These are phyloP conservation scores for Marasmius oreades DNA, from an alignment of 1,284 basidiomycete genomes.

Conservation along the genomic window DNA sequence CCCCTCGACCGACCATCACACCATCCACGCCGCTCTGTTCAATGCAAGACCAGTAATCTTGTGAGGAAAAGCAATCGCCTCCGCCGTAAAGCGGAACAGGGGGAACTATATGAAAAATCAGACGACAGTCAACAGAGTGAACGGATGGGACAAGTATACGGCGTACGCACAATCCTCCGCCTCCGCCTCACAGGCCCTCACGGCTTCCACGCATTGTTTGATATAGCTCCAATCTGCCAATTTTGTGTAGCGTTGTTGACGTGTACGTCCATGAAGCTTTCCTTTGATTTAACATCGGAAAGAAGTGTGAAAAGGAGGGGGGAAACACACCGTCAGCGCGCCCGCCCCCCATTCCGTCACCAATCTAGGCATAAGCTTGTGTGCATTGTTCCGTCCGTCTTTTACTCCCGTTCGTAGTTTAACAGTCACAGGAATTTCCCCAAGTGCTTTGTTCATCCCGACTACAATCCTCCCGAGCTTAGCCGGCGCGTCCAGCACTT, in stretches of 20 bases:
- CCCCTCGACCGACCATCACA: constrained; percentile 93
- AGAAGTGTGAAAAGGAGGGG: no score
- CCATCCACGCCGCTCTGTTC: constrained; percentile 85
- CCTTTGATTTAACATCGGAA: no score
- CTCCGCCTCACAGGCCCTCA: constrained; percentile 78
- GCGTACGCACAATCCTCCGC: constrained; percentile 61
- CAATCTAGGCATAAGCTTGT: constrained; percentile 90
- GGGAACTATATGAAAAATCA: constrained; percentile 49
- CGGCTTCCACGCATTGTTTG: constrained; percentile 78
- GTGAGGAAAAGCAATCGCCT: constrained; percentile 89
- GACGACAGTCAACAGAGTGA: background rate
- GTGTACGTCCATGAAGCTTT: constrained; percentile 88
- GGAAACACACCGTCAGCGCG: constrained; percentile 66
- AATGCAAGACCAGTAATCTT: constrained; percentile 80
- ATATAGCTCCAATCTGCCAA: constrained; percentile 92
- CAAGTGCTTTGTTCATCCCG: constrained; percentile 91
- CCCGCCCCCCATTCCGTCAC: constrained; percentile 75
- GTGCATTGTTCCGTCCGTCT: constrained; percentile 81
- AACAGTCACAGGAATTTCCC: constrained; percentile 92
- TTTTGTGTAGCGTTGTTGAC: constrained; percentile 88
- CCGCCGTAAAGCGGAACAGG: constrained; percentile 94
- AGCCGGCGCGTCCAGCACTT: constrained; percentile 80
- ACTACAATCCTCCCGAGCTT: constrained; percentile 85
- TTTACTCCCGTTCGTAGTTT: constrained; percentile 93
- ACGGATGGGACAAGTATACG: constrained; percentile 29